A percentile compares a stretch with the other conserved stretches of the same genome.
Evolutionary conservation across 2,329 filamentous ascomycete species (phyloP).

Genomic region (Neodidymelliopsis sp.): DNA sequence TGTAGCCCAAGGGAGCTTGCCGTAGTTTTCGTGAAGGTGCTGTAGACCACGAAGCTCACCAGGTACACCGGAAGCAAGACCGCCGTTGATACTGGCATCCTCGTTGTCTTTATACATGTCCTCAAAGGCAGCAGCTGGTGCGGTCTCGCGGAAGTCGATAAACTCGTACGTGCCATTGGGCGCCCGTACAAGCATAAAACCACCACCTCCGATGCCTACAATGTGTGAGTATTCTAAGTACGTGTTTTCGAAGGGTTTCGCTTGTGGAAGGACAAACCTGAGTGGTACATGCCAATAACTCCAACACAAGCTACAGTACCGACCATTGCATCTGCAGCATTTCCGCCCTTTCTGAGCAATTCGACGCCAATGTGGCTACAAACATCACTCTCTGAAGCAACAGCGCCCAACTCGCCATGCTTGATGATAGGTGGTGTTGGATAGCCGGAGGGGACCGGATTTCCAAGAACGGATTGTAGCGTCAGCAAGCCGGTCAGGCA

Average conservation of each 20-base stretch:
- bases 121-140: constrained; percentile 79
- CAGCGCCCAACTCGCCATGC: constrained; percentile 50
- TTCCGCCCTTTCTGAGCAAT: constrained; percentile 58
- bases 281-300: constrained; percentile 58
- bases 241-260: neutral
- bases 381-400: constrained; percentile 55
- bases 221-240: neutral
- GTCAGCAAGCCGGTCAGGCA: constrained; percentile 37
- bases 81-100: constrained; percentile 72
- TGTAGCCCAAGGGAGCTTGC: constrained; percentile 61
- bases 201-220: constrained; percentile 82
- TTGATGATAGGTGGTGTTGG: constrained; percentile 24
- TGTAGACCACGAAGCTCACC: constrained; percentile 81
- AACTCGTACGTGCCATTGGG: constrained; percentile 80
- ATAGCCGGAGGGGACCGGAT: constrained; percentile 28
- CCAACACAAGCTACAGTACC: constrained; percentile 58
- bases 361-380: constrained; percentile 58
- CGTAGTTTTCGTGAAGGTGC: constrained; percentile 77
- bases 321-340: constrained; percentile 59
- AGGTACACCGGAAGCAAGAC: constrained; percentile 72
- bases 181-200: constrained; percentile 83
- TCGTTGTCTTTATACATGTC: constrained; percentile 84
- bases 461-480: constrained; percentile 37
- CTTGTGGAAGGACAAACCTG: constrained; percentile 34
- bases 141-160: constrained; percentile 89